These are phyloP conservation scores for Colletotrichum coccodes DNA, from an alignment of 2,329 filamentous ascomycete species.

Conservation along the genomic window DNA sequence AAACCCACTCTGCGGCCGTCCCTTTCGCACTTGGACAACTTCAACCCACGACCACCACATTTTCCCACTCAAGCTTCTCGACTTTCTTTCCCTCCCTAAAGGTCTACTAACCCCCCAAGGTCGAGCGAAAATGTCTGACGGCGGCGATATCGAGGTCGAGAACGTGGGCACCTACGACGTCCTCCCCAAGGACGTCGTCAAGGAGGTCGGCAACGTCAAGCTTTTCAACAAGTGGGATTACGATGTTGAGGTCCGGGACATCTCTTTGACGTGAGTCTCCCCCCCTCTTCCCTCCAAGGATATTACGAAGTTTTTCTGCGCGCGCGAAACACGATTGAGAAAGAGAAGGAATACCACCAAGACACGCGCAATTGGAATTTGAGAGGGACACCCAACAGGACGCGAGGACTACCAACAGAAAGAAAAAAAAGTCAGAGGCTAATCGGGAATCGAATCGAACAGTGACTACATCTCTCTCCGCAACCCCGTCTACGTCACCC, in stretches of 20 bases:
- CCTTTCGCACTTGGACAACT: conserved; percentile 30
- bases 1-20: conserved; percentile 25
- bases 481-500: conserved; percentile 97
- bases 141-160: conserved; percentile 93
- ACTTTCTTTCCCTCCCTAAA: conserved; percentile 26
- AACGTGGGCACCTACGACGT: conserved; percentile 78
- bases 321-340: conserved; percentile 28
- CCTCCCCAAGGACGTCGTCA: conserved; percentile 92
- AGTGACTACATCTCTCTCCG: conserved; percentile 99
- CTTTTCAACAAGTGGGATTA: conserved; percentile 98
- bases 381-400: conserved; percentile 8
- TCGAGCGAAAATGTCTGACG: conserved; percentile 84
- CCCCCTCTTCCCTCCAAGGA: not conserved
- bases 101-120: conserved; percentile 32
- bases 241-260: conserved; percentile 99
- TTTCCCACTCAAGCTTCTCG: conserved; percentile 30
- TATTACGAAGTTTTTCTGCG: not conserved
- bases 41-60: conserved; percentile 35
- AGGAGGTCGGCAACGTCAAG: conserved; percentile 92
- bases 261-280: conserved; percentile 86
- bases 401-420: not conserved
- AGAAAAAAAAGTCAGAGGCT: conserved; percentile 36
- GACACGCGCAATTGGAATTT: conserved; percentile 9
- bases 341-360: conserved; percentile 27
- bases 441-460: conserved; percentile 43